Conservation (phyloP, 495 filamentous ascomycete species). For the Xylaria castorea region DNA sequence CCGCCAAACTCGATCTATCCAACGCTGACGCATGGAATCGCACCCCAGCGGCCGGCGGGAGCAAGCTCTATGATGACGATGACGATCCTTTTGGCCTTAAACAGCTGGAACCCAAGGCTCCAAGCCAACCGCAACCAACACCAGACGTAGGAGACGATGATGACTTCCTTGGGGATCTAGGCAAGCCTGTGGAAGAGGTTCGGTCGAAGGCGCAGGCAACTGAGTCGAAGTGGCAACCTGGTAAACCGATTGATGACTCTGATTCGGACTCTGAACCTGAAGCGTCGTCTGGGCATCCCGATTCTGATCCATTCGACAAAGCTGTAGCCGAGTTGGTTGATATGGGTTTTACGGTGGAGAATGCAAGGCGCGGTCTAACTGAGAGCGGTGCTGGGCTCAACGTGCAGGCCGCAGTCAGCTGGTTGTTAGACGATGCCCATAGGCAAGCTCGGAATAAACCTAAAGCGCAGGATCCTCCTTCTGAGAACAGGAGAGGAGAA, state of each 20-base stretch:
- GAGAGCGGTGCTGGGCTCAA: conserved; percentile 80
- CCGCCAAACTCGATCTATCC: conserved; percentile 35
- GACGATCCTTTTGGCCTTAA: conserved; percentile 92
- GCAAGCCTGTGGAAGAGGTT: conserved; percentile 84
- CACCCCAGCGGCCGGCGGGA: conserved; percentile 30
- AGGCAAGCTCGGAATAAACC: conserved; percentile 59
- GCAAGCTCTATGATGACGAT: conserved; percentile 49
- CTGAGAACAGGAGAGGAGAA: conserved; percentile 33
- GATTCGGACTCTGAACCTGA: conserved; percentile 51
- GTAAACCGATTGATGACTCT: conserved; percentile 52
- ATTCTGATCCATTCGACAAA: conserved; percentile 70
- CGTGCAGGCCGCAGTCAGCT: conserved; percentile 87
- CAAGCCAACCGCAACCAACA: conserved; percentile 40
- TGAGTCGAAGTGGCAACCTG: conserved; percentile 46
- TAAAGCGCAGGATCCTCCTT: conserved; percentile 31
- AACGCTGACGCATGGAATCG: conserved; percentile 40
- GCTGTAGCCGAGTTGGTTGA: conserved; percentile 91
- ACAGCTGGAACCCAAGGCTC: conserved; percentile 59
- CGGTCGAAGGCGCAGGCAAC: conserved; percentile 48
- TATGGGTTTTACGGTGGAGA: conserved; percentile 89
- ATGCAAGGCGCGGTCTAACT: conserved; percentile 75
- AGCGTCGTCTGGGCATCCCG: conserved; percentile 36
- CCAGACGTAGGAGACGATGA: conserved; percentile 77
- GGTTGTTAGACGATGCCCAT: conserved; percentile 91
- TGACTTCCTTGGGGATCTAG: conserved; percentile 87